phyloP scores from a whole-genome alignment of 2,329 filamentous ascomycete genomes.

The Fusarium verrucosum region DNA sequence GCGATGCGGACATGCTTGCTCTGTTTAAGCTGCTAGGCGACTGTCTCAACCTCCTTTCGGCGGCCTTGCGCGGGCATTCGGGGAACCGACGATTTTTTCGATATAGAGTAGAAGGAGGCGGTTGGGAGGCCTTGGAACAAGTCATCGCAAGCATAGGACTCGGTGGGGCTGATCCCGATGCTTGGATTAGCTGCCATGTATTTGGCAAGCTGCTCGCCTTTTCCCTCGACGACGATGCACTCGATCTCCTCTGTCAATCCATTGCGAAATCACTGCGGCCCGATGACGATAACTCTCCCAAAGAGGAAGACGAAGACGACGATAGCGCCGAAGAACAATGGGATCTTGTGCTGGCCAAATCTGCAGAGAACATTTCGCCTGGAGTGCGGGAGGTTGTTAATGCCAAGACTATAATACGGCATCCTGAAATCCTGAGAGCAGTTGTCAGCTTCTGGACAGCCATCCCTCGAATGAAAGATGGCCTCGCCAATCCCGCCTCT shows the following conservation, averaged over 20 bases:
- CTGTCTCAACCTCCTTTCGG: slow-evolving; percentile 77
- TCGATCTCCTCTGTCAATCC: slow-evolving; percentile 73
- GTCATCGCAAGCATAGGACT: slow-evolving; percentile 74
- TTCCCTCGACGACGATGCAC: slow-evolving; percentile 78
- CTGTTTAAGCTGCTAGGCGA: slow-evolving; percentile 76
- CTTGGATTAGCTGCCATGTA: slow-evolving; percentile 74
- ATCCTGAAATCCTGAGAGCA: slow-evolving; percentile 70
- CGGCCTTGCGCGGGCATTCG: slow-evolving; percentile 78
- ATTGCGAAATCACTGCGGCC: slow-evolving; percentile 52
- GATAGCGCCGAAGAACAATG: slow-evolving; percentile 51
- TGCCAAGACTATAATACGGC: slow-evolving; percentile 63
- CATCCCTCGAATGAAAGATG: slow-evolving; percentile 60
- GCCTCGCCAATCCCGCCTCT: slow-evolving; percentile 62
- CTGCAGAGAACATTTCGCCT: slow-evolving; percentile 51
- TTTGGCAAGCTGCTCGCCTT: slow-evolving; percentile 87
- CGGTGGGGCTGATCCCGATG: slow-evolving; percentile 72
- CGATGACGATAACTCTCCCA: slow-evolving; percentile 41
- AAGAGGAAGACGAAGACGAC: slow-evolving; percentile 46
- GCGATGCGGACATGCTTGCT: slow-evolving; percentile 68
- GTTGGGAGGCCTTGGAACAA: slow-evolving; percentile 81
- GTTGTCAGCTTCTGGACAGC: slow-evolving; percentile 72
- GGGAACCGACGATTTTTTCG: slow-evolving; percentile 91
- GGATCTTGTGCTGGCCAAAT: slow-evolving; percentile 51
- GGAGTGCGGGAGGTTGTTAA: slow-evolving; percentile 60
- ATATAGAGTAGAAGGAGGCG: slow-evolving; percentile 76